Percentiles rank a stretch among this genome's conserved stretches.
These are phyloP conservation scores for Dothistroma pini DNA, from an alignment of 2,329 filamentous ascomycete genomes.

Conservation along the genomic window DNA sequence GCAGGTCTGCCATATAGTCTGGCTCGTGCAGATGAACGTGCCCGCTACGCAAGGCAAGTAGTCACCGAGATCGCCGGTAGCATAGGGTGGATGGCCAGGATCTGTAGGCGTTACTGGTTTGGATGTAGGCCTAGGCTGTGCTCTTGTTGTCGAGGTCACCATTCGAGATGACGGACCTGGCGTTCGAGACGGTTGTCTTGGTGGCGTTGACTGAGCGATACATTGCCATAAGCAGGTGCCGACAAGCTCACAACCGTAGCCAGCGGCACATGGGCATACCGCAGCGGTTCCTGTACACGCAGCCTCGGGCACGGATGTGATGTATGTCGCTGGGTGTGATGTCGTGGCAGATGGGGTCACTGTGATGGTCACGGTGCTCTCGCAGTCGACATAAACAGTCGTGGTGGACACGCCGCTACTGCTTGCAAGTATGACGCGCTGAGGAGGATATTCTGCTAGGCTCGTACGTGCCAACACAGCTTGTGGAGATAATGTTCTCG, in stretches of 20 bases:
- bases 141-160: constrained; percentile 15
- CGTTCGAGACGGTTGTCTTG: neutral
- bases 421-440: neutral
- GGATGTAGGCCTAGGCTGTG: constrained; percentile 1
- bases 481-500: neutral
- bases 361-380: constrained; percentile 24
- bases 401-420: constrained; percentile 6
- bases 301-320: constrained; percentile 8
- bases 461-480: neutral
- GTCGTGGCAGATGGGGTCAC: constrained; percentile 10
- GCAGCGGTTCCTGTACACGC: constrained; percentile 23
- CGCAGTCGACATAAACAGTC: constrained; percentile 24
- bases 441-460: neutral
- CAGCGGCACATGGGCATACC: constrained; percentile 16
- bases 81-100: constrained; percentile 21
- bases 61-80: constrained; percentile 28
- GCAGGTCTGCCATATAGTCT: constrained; percentile 37
- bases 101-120: constrained; percentile 7
- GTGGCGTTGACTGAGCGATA: constrained; percentile 7
- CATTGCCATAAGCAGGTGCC: constrained; percentile 23
- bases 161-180: constrained; percentile 4
- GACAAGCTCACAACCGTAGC: constrained; percentile 20
- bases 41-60: constrained; percentile 40
- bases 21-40: constrained; percentile 39
- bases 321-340: constrained; percentile 10